Base-by-base conservation (phyloP, 2,329 filamentous ascomycete genomes). In the Botrytis fragariae region DNA sequence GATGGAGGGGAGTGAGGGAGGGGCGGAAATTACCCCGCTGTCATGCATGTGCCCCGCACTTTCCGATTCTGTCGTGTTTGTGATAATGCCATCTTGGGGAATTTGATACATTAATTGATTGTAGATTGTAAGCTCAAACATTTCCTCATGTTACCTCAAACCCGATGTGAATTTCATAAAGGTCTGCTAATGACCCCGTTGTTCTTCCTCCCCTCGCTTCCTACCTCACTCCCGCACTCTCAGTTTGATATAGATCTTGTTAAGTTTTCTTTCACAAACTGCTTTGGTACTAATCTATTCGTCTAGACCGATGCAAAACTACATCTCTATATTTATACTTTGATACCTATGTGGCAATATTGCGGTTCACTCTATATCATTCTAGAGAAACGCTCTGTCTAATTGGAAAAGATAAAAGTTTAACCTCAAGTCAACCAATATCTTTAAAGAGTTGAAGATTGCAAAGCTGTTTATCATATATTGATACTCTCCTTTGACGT, bases 251-350 rank as follows among this genome's bases (percentile, higher is more conserved):
- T 8, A 20, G 7, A 45, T 18, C 44, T 45, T 45, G 18, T 45
- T 45, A 9, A 20, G 7, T 45, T 18, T 22, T 45, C 18, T 20
- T 20, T 18, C 44, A 45, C 7, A 45, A 45, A 45, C 18, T 45
- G 7, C 0, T 20, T 9, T 45, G 7, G 0, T 20, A 0, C 0
- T 0, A 9, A 45, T 45, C 0, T 7, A 48, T 48, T 22, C 1
- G 7, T 48, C 8, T 48, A 48, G 44, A 22, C 44, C 10, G 3
- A 4, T 48, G 20, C 18, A 45, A 45, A 45, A 45, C 44, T 45
- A 45, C 0, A 20, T 20, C 18, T 45, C 44, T 9, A 20, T 2
- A 5, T 9, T 9, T 0, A 20, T 9, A 22, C 20, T 45, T 22
- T 45, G 44, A 48, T 48, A 22, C 20, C 2, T 6, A 6, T 22